These are phyloP conservation scores for Pholiota adiposa DNA, from an alignment of 1,284 basidiomycete genomes.

Conservation along the genomic window DNA sequence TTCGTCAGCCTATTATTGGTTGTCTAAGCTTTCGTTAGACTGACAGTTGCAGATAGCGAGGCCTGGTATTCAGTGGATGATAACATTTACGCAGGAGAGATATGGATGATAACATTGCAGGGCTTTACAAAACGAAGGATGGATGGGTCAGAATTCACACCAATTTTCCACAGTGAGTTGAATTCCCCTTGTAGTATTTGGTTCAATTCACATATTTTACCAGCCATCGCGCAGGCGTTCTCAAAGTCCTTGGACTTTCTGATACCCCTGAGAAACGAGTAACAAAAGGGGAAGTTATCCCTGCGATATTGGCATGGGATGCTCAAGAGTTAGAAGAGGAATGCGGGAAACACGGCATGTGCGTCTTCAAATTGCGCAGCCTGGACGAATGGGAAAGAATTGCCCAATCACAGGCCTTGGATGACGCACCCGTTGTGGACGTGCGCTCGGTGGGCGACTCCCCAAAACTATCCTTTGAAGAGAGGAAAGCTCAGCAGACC, in stretches of 20 bases:
- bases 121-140: conserved; percentile 57
- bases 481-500: conserved; percentile 32
- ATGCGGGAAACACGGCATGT: conserved; percentile 51
- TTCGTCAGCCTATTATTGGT: conserved; percentile 44
- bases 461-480: conserved; percentile 32
- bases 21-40: background rate
- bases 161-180: conserved; percentile 63
- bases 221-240: conserved; percentile 56
- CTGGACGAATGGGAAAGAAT: conserved; percentile 56
- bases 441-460: conserved; percentile 55
- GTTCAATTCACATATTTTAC: background rate
- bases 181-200: background rate
- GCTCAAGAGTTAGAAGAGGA: conserved; percentile 55
- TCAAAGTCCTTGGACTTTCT: conserved; percentile 48
- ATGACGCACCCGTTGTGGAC: conserved; percentile 43
- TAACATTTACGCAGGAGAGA: conserved; percentile 32
- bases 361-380: conserved; percentile 55
- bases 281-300: conserved; percentile 43
- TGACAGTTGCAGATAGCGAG: conserved; percentile 48
- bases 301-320: conserved; percentile 48
- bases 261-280: conserved; percentile 24
- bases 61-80: conserved; percentile 52
- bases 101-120: conserved; percentile 60
- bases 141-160: conserved; percentile 61
- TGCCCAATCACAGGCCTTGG: conserved; percentile 48